A percentile compares a stretch with the other conserved stretches of the same genome.
phyloP scores from a whole-genome alignment of 148 eudicot species.

The Rhododendron kiyosumense region DNA sequence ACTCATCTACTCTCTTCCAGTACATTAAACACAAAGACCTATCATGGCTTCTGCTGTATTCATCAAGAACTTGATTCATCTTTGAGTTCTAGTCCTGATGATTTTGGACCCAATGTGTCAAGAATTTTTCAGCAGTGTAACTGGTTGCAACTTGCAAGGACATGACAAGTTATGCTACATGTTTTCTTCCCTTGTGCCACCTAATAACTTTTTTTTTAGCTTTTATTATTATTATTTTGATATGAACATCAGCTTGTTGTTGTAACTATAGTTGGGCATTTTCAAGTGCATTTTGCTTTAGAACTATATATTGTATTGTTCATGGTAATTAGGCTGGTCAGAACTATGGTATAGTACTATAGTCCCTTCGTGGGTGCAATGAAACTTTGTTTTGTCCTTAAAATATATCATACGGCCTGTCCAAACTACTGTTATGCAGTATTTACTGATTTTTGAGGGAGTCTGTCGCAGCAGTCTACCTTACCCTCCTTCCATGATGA shows the following conservation, averaged over 20 bases:
- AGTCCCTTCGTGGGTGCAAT: not conserved
- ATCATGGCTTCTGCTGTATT: not conserved
- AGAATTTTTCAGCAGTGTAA: not conserved
- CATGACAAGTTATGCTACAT: not conserved
- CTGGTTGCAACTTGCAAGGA: not conserved
- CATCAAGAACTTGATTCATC: not conserved
- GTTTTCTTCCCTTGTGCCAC: not conserved
- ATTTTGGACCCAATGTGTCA: not conserved
- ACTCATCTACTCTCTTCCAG: not conserved
- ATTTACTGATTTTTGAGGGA: not conserved
- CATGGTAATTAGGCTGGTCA: not conserved
- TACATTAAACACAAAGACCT: not conserved
- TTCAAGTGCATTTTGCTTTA: not conserved
- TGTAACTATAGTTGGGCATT: not conserved
- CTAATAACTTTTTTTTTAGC: not conserved
- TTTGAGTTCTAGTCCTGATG: not conserved
- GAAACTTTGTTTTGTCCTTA: not conserved
- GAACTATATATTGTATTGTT: not conserved
- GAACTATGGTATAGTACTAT: not conserved
- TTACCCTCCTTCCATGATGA: not conserved
- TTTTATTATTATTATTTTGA: not conserved
- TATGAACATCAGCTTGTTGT: not conserved
- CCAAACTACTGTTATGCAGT: not conserved
- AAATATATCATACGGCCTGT: too few species aligned
- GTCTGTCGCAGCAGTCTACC: not conserved